These are phyloP conservation scores for Candida takata DNA, from an alignment of 805 yeast species.

Conservation along the genomic window DNA sequence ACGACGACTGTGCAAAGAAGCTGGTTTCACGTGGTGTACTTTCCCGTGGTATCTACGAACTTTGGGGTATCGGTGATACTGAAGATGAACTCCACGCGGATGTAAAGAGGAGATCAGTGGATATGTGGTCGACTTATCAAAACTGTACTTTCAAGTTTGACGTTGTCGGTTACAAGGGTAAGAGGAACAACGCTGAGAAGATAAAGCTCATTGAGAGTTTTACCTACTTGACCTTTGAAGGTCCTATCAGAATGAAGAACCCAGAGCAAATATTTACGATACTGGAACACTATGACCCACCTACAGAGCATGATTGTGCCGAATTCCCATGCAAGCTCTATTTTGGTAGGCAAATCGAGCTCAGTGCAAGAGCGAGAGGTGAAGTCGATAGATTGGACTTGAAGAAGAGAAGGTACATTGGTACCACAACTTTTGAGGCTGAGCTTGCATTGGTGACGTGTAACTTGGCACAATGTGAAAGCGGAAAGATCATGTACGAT, in stretches of 20 bases:
- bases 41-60: constrained; percentile 70
- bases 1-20: constrained; percentile 59
- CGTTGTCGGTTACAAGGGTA: constrained; percentile 69
- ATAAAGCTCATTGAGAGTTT: constrained; percentile 66
- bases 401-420: constrained; percentile 77
- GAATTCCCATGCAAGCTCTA: constrained; percentile 48
- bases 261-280: constrained; percentile 68
- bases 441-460: constrained; percentile 84
- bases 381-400: constrained; percentile 75
- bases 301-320: constrained; percentile 35
- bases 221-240: constrained; percentile 61
- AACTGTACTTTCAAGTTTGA: constrained; percentile 70
- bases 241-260: constrained; percentile 68
- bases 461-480: constrained; percentile 70
- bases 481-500: constrained; percentile 70
- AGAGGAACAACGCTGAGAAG: constrained; percentile 43
- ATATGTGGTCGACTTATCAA: constrained; percentile 27
- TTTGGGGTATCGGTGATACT: constrained; percentile 68
- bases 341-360: constrained; percentile 69
- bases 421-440: constrained; percentile 96
- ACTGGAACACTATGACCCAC: constrained; percentile 64
- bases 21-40: constrained; percentile 64
- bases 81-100: constrained; percentile 51
- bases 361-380: constrained; percentile 55
- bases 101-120: constrained; percentile 25